Evolutionary conservation across 192 early-diverging fungal species (phyloP).

Genomic region (Phycomyces blakesleeanus): DNA sequence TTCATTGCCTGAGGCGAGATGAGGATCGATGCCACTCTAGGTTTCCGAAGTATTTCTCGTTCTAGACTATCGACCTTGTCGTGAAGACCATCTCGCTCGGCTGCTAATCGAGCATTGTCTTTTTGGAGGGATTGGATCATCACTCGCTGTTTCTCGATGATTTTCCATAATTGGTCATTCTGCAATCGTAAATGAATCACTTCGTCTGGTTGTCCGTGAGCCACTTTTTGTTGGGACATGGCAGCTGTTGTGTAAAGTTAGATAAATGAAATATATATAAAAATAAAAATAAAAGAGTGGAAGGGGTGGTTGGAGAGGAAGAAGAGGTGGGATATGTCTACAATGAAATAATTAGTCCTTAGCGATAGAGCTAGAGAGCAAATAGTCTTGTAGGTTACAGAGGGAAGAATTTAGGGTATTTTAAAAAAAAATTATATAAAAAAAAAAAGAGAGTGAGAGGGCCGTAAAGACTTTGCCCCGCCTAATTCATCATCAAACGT

Average conservation of each 20-base stretch:
- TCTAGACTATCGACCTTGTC: conserved; percentile 27
- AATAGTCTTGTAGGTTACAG: no score
- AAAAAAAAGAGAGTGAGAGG: no score
- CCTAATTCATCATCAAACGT: no score
- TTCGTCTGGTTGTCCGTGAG: neutral
- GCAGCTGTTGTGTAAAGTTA: neutral
- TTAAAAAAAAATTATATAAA: no score
- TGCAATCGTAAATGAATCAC: conserved; percentile 37
- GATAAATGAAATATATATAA: neutral
- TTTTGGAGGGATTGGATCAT: conserved; percentile 85
- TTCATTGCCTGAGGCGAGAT: conserved; percentile 17
- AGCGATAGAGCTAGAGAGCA: no score
- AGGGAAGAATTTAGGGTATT: no score
- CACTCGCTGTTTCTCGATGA: conserved; percentile 81
- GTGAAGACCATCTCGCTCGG: conserved; percentile 42
- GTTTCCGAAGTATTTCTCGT: conserved; percentile 2
- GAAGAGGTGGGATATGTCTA: no score
- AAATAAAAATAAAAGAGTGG: neutral
- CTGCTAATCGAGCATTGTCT: conserved; percentile 36
- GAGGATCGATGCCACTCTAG: conserved; percentile 9
- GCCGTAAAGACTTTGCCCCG: no score
- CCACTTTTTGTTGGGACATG: neutral
- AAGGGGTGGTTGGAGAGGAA: no score
- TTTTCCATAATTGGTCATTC: conserved; percentile 86
- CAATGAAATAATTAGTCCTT: no score